phyloP scores from a whole-genome alignment of 1,284 basidiomycete species.

The Pyrrhoderma lamaoense region DNA sequence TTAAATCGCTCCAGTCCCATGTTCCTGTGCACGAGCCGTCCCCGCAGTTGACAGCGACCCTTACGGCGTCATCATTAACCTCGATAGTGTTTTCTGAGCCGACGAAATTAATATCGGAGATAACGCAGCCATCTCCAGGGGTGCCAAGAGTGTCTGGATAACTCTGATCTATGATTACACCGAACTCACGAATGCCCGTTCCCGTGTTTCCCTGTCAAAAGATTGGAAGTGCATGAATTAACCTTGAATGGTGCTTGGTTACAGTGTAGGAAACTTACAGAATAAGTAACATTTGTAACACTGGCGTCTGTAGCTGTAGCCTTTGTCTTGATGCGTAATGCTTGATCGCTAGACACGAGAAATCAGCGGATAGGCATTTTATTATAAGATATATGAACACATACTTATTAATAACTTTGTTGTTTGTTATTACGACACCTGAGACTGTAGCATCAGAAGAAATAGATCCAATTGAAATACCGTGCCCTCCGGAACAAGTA shows the following conservation, averaged over 20 bases:
- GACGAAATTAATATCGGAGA: conserved; percentile 20
- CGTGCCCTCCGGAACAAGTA: conserved; percentile 50
- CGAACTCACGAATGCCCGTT: conserved; percentile 33
- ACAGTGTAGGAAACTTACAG: conserved; percentile 19
- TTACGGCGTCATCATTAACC: conserved; percentile 31
- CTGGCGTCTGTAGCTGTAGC: conserved; percentile 31
- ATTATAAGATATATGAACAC: conserved; percentile 20
- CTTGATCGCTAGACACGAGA: conserved; percentile 30
- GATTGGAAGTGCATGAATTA: background rate
- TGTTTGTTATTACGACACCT: conserved; percentile 38
- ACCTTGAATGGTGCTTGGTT: background rate
- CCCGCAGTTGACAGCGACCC: conserved; percentile 40
- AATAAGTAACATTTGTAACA: conserved; percentile 37
- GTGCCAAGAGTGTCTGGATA: conserved; percentile 38
- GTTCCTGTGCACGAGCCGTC: conserved; percentile 35
- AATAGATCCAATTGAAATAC: conserved; percentile 55
- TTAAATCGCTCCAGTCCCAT: conserved; percentile 47
- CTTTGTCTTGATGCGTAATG: conserved; percentile 42
- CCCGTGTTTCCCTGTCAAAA: conserved; percentile 35
- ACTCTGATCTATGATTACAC: conserved; percentile 41
- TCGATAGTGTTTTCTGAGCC: conserved; percentile 29
- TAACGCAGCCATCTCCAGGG: conserved; percentile 40
- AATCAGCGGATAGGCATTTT: conserved; percentile 4
- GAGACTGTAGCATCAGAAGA: conserved; percentile 38
- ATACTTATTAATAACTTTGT: conserved; percentile 38